Conservation (phyloP, 148 eudicot species). For the Persicaria maculosa region DNA sequence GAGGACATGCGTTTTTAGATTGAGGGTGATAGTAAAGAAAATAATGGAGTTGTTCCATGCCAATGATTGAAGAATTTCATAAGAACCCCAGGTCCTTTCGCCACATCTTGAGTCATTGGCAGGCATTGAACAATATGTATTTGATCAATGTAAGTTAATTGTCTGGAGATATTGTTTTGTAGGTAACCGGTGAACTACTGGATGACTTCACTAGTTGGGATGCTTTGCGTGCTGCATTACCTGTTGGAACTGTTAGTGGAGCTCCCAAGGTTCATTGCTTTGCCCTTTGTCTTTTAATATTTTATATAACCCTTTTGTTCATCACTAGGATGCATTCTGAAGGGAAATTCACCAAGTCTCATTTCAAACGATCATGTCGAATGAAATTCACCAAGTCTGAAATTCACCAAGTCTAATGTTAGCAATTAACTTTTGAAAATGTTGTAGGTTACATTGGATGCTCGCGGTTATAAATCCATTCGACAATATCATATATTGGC, state of each 20-base stretch:
- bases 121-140: not conserved
- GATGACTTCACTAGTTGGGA: conserved; percentile 83
- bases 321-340: not conserved
- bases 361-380: no score
- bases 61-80: not conserved
- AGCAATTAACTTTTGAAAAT: no score
- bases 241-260: conserved; percentile 99
- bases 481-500: no score
- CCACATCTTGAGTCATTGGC: not conserved
- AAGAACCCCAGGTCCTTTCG: not conserved
- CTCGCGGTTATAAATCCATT: no score
- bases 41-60: not conserved
- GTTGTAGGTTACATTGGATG: no score
- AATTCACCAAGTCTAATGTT: no score
- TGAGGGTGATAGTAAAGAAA: not conserved
- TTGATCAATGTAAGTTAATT: not conserved
- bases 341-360: not conserved
- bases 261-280: conserved; percentile 76
- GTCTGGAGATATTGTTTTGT: conserved; percentile 13
- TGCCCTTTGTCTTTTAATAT: not conserved
- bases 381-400: no score
- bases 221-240: conserved; percentile 91
- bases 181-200: conserved; percentile 91
- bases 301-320: not conserved
- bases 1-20: not conserved